Evolutionary conservation across 768 basidiomycete genomes (phyloP).

Genomic region (Coprinopsis strossmayeri): DNA sequence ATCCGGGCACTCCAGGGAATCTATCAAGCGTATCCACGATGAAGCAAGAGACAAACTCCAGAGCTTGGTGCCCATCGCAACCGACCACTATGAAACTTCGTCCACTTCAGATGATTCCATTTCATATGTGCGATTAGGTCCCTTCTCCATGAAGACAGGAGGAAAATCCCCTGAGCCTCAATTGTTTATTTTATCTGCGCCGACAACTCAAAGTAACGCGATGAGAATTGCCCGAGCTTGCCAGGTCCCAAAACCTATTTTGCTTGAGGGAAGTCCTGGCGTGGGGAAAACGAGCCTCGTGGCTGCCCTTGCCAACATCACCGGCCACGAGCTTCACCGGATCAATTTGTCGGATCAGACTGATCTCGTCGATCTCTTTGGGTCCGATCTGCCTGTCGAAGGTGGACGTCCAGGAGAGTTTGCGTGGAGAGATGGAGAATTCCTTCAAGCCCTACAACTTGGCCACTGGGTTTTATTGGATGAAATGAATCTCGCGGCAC

Average conservation of each 20-base stretch:
- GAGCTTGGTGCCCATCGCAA: slow-evolving; percentile 45
- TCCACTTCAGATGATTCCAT: slow-evolving; percentile 17
- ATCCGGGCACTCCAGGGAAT: slow-evolving; percentile 51
- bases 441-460: slow-evolving; percentile 86
- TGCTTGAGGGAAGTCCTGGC: slow-evolving; percentile 96
- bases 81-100: slow-evolving; percentile 17
- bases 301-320: slow-evolving; percentile 73
- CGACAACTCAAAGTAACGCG: slow-evolving; percentile 84
- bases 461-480: slow-evolving; percentile 98
- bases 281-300: slow-evolving; percentile 97
- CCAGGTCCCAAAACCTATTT: slow-evolving; percentile 84
- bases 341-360: slow-evolving; percentile 99
- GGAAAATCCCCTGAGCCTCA: slow-evolving; percentile 26
- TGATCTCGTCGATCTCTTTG: slow-evolving; percentile 92
- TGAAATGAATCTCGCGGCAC: slow-evolving; percentile 98
- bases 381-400: slow-evolving; percentile 92
- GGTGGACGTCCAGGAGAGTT: slow-evolving; percentile 90
- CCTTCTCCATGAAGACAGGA: slow-evolving; percentile 68
- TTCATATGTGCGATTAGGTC: slow-evolving; percentile 45
- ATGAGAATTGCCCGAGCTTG: slow-evolving; percentile 85
- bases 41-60: slow-evolving; percentile 52
- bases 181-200: slow-evolving; percentile 77
- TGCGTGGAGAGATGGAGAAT: slow-evolving; percentile 96
- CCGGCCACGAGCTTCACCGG: slow-evolving; percentile 76
- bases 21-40: slow-evolving; percentile 53